These are phyloP conservation scores for Verticillium albo-atrum DNA, from an alignment of 2,329 filamentous ascomycete genomes.

Conservation along the genomic window DNA sequence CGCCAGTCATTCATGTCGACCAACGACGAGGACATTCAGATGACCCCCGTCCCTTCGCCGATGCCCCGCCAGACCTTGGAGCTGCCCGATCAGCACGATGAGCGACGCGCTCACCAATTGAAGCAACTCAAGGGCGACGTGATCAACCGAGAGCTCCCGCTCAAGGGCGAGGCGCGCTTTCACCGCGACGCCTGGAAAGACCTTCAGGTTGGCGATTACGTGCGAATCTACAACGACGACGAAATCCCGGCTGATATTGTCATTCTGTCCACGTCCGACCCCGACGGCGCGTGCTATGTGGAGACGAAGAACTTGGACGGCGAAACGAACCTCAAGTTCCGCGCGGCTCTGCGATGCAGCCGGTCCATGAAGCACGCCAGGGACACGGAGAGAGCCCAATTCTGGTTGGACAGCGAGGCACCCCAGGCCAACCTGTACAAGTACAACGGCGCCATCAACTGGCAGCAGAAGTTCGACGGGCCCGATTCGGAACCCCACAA, in stretches of 20 bases:
- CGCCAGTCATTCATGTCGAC: conserved; percentile 51
- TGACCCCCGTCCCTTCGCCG: conserved; percentile 91
- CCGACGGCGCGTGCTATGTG: conserved; percentile 92
- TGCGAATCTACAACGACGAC: conserved; percentile 94
- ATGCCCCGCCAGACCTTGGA: conserved; percentile 41
- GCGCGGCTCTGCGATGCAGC: conserved; percentile 83
- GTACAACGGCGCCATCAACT: conserved; percentile 85
- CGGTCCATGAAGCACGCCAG: conserved; percentile 79
- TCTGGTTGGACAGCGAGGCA: conserved; percentile 82
- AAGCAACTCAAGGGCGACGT: conserved; percentile 51
- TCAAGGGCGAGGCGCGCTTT: conserved; percentile 72
- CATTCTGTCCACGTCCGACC: conserved; percentile 86
- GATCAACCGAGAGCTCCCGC: conserved; percentile 65
- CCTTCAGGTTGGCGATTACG: conserved; percentile 90
- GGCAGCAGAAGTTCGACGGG: conserved; percentile 67
- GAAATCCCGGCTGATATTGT: conserved; percentile 92
- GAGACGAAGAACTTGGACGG: conserved; percentile 98
- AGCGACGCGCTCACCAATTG: conserved; percentile 30
- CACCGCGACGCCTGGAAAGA: conserved; percentile 95
- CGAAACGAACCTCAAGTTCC: conserved; percentile 95
- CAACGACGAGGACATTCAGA: conserved; percentile 72
- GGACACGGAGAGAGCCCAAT: conserved; percentile 87
- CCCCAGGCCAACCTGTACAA: conserved; percentile 94
- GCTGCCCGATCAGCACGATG: conserved; percentile 31
- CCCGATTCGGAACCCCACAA: conserved; percentile 59